phyloP scores from a whole-genome alignment of 352 stramenopile species.

The Globisporangium ultimum region DNA sequence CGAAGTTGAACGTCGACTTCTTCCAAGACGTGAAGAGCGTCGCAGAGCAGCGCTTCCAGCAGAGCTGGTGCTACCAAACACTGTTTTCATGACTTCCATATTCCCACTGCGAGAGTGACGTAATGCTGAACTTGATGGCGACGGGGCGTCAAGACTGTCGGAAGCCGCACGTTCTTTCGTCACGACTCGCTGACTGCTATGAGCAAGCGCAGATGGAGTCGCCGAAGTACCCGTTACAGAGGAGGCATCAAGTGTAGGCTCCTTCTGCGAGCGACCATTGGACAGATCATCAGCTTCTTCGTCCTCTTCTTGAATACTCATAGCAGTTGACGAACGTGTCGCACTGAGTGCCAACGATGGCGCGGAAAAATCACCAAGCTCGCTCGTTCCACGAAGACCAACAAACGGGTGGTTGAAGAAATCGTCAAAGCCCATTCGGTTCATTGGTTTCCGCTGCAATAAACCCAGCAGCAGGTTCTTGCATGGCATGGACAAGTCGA shows the following conservation, averaged over 20 bases:
- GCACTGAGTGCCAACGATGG: constrained; percentile 16
- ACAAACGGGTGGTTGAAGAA: constrained; percentile 86
- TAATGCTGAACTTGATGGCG: constrained; percentile 27
- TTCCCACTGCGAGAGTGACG: constrained; percentile 55
- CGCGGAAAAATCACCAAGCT: constrained; percentile 11
- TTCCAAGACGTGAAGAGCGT: constrained; percentile 46
- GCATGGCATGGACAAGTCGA: constrained; percentile 80
- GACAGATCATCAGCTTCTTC: constrained; percentile 23
- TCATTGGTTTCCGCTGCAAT: constrained; percentile 84
- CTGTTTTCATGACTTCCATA: constrained; percentile 65
- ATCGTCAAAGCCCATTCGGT: constrained; percentile 87
- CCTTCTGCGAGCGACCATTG: constrained; percentile 16
- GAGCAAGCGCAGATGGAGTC: constrained; percentile 1
- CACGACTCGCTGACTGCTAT: not conserved
- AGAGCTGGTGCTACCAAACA: constrained; percentile 52
- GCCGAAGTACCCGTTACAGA: not conserved
- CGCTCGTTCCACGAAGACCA: constrained; percentile 16
- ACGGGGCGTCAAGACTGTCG: constrained; percentile 22
- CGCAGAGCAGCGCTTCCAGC: constrained; percentile 36
- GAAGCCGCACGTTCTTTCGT: constrained; percentile 30
- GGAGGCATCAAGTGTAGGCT: constrained; percentile 3
- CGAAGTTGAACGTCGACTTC: constrained; percentile 52
- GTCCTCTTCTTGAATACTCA: constrained; percentile 61
- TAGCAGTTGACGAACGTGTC: constrained; percentile 19
- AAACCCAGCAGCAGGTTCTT: constrained; percentile 72